Base-by-base conservation (phyloP, 257 asterid species). In the Fraxinus excelsior region DNA sequence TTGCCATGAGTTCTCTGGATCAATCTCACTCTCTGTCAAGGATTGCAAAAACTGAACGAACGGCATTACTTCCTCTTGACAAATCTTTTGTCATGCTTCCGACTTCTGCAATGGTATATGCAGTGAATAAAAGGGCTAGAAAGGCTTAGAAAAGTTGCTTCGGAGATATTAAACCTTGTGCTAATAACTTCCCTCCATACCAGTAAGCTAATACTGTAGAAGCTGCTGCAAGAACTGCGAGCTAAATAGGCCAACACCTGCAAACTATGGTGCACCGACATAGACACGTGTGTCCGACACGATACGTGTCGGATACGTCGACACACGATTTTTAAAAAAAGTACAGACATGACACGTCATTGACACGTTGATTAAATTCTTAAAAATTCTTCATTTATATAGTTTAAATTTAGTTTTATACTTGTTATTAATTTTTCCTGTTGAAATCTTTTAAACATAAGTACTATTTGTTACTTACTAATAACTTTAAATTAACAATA, bases 61-160 rank as follows among this genome's bases (percentile, higher is more conserved):
- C 77, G 2, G 88, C 90, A 16, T 70, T 62, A 46, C 80, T 53
- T 37, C 94, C 92, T 76, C 81, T 88, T 0, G 88, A 81, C 60
- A 88, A 23, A 73, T 86, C 94, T 9, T 76, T 56, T 2, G 85
- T 85, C 92, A 85, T 88, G 64, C 86, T 82, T 70, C 90, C 90
- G 1, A 87, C 87, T 71, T 86, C 86, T 11, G 88, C 90, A 53
- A 86, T 85, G 53, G 82, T 74, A 51, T 80, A 83, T 2, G 86
- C 90, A 1, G 88, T 85, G 75, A 80, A 75, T 84, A 89, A 71
- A 81, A 89, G 75, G 29, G 86, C 80, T 71, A 86, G 81, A 72
- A 84, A 89, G 31, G 80, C 76, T 70, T 84, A 79, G 34, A 89
- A 84, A 28, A 87, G 74, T 40, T 81, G 82, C 69, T 78, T 81